A percentile compares a stretch with the other conserved stretches of the same genome.
These are phyloP conservation scores for Chaetomium sp. DNA, from an alignment of 2,329 filamentous ascomycete species.

Conservation along the genomic window DNA sequence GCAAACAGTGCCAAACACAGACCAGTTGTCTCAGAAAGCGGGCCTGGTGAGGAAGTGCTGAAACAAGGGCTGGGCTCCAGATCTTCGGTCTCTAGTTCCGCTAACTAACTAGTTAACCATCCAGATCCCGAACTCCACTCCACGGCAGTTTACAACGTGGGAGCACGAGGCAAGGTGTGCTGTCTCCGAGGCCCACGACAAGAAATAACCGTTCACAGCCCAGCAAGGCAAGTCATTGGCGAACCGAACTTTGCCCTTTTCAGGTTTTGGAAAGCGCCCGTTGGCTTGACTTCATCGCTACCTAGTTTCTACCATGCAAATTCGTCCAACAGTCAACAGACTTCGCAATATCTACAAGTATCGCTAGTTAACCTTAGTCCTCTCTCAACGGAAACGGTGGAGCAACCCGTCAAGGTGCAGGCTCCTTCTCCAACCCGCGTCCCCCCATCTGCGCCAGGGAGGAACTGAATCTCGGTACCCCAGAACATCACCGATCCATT, in stretches of 20 bases:
- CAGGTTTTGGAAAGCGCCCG: not conserved
- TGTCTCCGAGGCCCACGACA: not conserved
- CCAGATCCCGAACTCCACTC: conserved; percentile 14
- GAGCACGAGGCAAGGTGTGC: conserved; percentile 6
- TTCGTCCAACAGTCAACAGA: not conserved
- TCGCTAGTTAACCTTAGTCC: not conserved
- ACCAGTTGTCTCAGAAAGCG: conserved; percentile 5
- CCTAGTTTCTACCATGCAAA: not conserved
- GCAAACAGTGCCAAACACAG: conserved; percentile 8
- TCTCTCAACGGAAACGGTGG: conserved; percentile 5
- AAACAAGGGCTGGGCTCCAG: conserved; percentile 10
- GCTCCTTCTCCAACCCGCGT: not conserved
- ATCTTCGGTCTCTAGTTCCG: conserved; percentile 8
- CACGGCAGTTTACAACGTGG: conserved; percentile 20
- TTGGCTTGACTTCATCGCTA: not conserved
- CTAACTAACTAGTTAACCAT: conserved; percentile 2
- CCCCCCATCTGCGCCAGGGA: not conserved
- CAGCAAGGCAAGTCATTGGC: conserved; percentile 16
- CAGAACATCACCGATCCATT: not conserved
- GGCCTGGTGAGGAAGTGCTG: not conserved
- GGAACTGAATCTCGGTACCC: not conserved
- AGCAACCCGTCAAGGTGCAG: conserved; percentile 13
- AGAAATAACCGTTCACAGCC: not conserved
- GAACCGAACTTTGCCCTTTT: not conserved
- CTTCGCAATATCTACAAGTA: not conserved